Evolutionary conservation across 2,329 filamentous ascomycete species (phyloP), one percentile per base, ranked within the genome.

Genomic region (Talaromyces amestolkiae): DNA sequence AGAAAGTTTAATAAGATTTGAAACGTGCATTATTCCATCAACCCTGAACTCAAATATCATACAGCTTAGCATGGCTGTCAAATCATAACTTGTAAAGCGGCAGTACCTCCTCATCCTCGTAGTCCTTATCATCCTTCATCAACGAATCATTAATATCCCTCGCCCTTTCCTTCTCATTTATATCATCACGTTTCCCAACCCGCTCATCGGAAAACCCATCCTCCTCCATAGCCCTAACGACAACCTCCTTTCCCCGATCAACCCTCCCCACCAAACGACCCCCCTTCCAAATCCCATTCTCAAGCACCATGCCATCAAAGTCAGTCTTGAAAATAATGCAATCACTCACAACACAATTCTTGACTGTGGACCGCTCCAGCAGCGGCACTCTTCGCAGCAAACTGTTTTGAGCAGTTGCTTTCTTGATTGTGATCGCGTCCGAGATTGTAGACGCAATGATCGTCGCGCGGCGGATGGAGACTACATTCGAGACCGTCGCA

Each of bases 271-370:
- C 64, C 31, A 69, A 49, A 6, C 61, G 19, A 11, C 68, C 68
- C 27, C 61, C 51, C 35, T 66, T 65, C 69, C 69, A 70, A 35
- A 70, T 69, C 2, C 69, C 69, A 53, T 69, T 63, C 49, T 66
- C 68, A 17, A 70, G 66, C 13, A 63, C 24, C 69, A 69, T 68
- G 0, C 67, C 68, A 10, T 43, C 51, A 39, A 70, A 67, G 3
- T 33, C 65, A 4, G 67, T 66, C 31, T 59, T 62, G 43, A 39
- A 45, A 8, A 70, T 66, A 24, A 67, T 54, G 61, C 68, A 70
- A 49, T 69, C 47, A 10, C 45, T 66, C 22, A 27, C 51, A 22
- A 24, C 33, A 19, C 65, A 65, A 35, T 69, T 60, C 31, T 27
- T 59, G 8, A 70, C 17, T n/a, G 31, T 24, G 10, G 67, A 63